Base-by-base conservation (phyloP, 2,329 filamentous ascomycete genomes). In the Chaetothyriales sp. region DNA sequence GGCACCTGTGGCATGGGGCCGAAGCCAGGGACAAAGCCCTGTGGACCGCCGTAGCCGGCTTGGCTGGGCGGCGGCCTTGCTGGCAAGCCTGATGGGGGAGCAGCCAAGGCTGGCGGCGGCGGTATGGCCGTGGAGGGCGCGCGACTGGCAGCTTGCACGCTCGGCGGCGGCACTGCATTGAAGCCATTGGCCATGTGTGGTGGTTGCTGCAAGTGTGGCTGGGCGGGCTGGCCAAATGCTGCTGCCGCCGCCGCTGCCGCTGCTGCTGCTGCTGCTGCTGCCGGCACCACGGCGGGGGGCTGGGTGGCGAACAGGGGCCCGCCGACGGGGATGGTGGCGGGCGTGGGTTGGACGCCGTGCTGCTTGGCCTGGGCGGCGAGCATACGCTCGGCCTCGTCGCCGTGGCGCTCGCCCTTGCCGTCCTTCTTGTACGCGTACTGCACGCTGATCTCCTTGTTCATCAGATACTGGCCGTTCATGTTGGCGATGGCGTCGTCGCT, bases 361-460 rank as follows among this genome's bases (percentile, higher is more conserved):
- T 89, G 90, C 71, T 90, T 90, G 52, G 89, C 92, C 70, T 95
- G 86, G 25, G 85, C 83, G 28, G 92, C 92, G 46, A 98, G 79
- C 73, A 88, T 85, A 64, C 92, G 78, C 71, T 98, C 92, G 28
- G 92, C 92, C 61, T 89, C 80, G 66, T 98, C 92, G 62, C 92
- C 92, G 66, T 98, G 92, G 53, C 92, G 77, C 71, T 97, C 90
- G 61, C 90, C 90, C 72, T 95, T 95, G 60, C 92, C 92, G 64
- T 98, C 92, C 71, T 97, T 97, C 77, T 98, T 98, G 78, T 95
- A 97, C 43, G 92, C 92, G 68, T 97, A 98, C 69, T 97, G 90
- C 45, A 98, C 92, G 2, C 85, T 86, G 61, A 97, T 85, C 68
- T 95, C 86, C 72, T 95, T 95, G 75, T 92, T 95, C 76, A 94